Percentiles rank a stretch among this genome's conserved stretches.
phyloP scores from a whole-genome alignment of 2,329 filamentous ascomycete genomes.

The Claviceps capensis region DNA sequence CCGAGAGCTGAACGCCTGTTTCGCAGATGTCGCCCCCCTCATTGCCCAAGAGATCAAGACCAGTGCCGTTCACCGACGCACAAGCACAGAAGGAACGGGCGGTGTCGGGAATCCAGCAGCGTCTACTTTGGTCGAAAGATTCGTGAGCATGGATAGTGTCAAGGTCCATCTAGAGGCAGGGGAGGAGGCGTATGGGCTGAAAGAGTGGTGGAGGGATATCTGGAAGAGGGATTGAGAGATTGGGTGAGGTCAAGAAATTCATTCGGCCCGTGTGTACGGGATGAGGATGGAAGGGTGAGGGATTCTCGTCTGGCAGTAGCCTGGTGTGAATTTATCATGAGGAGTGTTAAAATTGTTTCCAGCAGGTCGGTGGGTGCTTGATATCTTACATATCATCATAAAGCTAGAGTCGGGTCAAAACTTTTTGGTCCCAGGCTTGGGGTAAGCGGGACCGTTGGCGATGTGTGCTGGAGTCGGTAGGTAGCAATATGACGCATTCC shows the following conservation, averaged over 20 bases:
- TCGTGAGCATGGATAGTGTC: slow-evolving; percentile 36
- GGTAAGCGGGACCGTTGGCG: no score
- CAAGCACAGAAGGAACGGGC: slow-evolving; percentile 21
- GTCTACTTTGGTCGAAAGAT: slow-evolving; percentile 45
- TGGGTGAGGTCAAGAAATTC: not conserved
- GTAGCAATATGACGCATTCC: no score
- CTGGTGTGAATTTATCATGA: no score
- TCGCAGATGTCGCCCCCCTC: slow-evolving; percentile 69
- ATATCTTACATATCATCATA: no score
- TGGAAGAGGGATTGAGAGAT: slow-evolving; percentile 27
- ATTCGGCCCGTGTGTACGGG: no score
- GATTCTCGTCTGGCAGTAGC: no score
- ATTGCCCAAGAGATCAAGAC: slow-evolving; percentile 60
- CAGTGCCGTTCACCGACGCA: slow-evolving; percentile 40
- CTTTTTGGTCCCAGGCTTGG: no score
- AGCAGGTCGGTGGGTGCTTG: no score
- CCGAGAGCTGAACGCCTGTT: slow-evolving; percentile 70
- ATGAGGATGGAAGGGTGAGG: no score
- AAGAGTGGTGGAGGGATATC: slow-evolving; percentile 79
- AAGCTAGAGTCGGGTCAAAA: no score
- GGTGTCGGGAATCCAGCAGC: slow-evolving; percentile 14
- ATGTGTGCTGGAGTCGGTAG: no score
- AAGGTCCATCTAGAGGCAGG: slow-evolving; percentile 61
- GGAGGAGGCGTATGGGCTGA: slow-evolving; percentile 68
- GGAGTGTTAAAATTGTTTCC: no score